Percentiles rank a stretch among this genome's conserved stretches.
Conservation (phyloP, 2,329 filamentous ascomycete genomes). For the Aspergillus carbonarius region DNA sequence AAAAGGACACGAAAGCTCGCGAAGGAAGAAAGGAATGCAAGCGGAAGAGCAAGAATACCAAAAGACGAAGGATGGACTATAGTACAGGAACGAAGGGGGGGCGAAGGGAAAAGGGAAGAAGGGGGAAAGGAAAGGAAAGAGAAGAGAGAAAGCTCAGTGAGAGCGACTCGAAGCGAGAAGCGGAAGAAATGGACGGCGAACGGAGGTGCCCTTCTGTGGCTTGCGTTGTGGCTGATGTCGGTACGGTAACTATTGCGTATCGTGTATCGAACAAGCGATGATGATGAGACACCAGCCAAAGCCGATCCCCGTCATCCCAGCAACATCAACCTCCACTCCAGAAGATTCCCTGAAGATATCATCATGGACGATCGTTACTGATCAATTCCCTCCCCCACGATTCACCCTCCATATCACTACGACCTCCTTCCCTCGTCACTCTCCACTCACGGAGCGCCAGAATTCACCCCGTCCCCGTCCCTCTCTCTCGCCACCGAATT, state of each 20-base stretch:
- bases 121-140: conserved; percentile 16
- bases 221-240: conserved; percentile 10
- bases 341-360: background rate
- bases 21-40: conserved; percentile 4
- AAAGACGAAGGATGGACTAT: conserved; percentile 19
- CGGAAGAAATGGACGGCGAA: conserved; percentile 24
- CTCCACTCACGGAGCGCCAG: too few species aligned
- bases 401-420: background rate
- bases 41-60: conserved; percentile 1
- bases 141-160: conserved; percentile 19
- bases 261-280: background rate
- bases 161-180: conserved; percentile 11
- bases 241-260: background rate
- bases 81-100: conserved; percentile 19
- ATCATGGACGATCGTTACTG: background rate
- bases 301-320: background rate
- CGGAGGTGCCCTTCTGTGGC: background rate
- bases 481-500: background rate
- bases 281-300: background rate
- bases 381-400: background rate
- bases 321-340: background rate
- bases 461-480: background rate
- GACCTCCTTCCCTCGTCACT: background rate
- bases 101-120: conserved; percentile 15
- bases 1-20: conserved; percentile 9